These are phyloP conservation scores for Aureobasidium leucospermi DNA, from an alignment of 2,329 filamentous ascomycete genomes.

Conservation along the genomic window DNA sequence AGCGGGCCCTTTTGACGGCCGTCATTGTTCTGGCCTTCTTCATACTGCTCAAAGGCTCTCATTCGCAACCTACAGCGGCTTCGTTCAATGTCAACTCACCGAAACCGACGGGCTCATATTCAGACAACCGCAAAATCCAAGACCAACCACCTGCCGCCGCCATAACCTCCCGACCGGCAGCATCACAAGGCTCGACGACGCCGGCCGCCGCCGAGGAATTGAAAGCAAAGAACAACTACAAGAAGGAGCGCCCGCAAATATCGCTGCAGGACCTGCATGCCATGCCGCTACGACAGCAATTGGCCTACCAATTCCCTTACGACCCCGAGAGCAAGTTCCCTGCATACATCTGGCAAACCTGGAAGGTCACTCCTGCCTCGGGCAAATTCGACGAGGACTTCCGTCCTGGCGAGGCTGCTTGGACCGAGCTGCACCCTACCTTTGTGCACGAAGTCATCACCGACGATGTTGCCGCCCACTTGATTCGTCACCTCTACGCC, in stretches of 20 bases:
- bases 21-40: conserved; percentile 61
- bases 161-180: conserved; percentile 18
- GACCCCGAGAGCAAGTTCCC: conserved; percentile 83
- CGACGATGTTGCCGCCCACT: conserved; percentile 73
- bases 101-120: conserved; percentile 29
- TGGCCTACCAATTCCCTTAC: conserved; percentile 92
- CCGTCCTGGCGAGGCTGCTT: conserved; percentile 78
- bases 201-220: neutral
- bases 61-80: conserved; percentile 28
- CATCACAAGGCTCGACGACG: conserved; percentile 20
- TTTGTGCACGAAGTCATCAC: conserved; percentile 97
- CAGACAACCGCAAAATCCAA: conserved; percentile 29
- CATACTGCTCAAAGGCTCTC: conserved; percentile 60
- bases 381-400: conserved; percentile 67
- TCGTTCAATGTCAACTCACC: conserved; percentile 26
- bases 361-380: conserved; percentile 78
- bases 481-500: conserved; percentile 81
- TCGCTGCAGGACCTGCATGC: conserved; percentile 61
- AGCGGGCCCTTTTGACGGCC: conserved; percentile 66
- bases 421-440: conserved; percentile 77
- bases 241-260: conserved; percentile 50
- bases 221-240: conserved; percentile 21
- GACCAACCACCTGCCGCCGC: conserved; percentile 14
- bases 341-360: conserved; percentile 98
- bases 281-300: conserved; percentile 68